These are phyloP conservation scores for Leucocoprinus sp. DNA, from an alignment of 768 basidiomycete species.

Conservation along the genomic window DNA sequence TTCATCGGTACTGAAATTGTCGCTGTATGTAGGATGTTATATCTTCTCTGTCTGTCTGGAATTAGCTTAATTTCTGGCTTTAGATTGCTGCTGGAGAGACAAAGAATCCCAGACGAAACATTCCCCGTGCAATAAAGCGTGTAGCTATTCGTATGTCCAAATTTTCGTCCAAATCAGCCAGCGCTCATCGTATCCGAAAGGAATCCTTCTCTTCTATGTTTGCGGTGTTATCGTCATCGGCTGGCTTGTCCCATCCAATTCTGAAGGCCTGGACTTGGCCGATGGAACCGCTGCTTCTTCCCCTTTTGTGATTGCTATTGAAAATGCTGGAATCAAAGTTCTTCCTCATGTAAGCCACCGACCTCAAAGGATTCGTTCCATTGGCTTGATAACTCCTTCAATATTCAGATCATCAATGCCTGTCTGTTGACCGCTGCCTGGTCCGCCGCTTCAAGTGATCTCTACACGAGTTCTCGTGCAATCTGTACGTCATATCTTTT, in stretches of 20 bases:
- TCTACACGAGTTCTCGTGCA: conserved; percentile 84
- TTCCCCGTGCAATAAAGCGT: conserved; percentile 57
- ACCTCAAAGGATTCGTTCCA: neutral
- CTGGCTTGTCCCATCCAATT: conserved; percentile 70
- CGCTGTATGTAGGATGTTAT: conserved; percentile 41
- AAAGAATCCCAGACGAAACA: conserved; percentile 70
- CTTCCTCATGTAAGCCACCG: conserved; percentile 60
- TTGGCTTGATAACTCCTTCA: neutral
- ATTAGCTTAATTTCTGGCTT: neutral
- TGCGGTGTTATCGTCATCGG: conserved; percentile 70
- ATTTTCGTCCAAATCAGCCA: neutral
- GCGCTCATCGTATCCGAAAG: conserved; percentile 25
- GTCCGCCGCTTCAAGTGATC: conserved; percentile 85
- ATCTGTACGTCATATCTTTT: conserved; percentile 49
- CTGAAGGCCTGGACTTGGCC: conserved; percentile 41
- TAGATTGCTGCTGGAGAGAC: conserved; percentile 87
- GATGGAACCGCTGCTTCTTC: conserved; percentile 63
- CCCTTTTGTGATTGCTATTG: conserved; percentile 89
- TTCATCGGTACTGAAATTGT: conserved; percentile 94
- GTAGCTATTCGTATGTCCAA: conserved; percentile 55
- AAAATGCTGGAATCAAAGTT: conserved; percentile 75
- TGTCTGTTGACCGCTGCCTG: conserved; percentile 83
- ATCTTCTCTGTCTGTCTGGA: too few species aligned
- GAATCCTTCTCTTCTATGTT: conserved; percentile 80
- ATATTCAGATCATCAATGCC: conserved; percentile 63